Conservation (phyloP, 495 filamentous ascomycete genomes). For the Aspergillus egyptiacus region DNA sequence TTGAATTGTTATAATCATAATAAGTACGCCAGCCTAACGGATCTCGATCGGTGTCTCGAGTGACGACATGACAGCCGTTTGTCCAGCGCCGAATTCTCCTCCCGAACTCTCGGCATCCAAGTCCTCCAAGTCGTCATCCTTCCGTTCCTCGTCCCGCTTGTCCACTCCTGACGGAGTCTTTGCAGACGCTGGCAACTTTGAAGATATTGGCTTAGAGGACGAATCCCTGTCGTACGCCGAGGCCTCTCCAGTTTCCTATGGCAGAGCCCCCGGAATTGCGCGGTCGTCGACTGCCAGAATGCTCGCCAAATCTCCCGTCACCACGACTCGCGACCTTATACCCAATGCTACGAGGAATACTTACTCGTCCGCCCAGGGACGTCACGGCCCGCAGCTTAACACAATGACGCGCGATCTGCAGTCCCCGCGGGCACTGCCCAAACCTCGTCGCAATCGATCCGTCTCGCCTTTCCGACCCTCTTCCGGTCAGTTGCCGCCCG, state of each 20-base stretch:
- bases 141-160: constrained; percentile 64
- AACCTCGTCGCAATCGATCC: constrained; percentile 37
- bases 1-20: neutral
- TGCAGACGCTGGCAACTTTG: constrained; percentile 74
- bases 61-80: constrained; percentile 56
- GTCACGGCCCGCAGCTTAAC: constrained; percentile 17
- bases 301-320: constrained; percentile 27
- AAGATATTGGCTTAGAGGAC: constrained; percentile 87
- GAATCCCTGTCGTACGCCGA: constrained; percentile 38
- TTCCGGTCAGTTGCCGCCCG: constrained; percentile 24
- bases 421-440: constrained; percentile 18
- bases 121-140: constrained; percentile 87
- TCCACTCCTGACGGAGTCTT: constrained; percentile 61
- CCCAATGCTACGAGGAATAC: constrained; percentile 43
- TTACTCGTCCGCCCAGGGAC: constrained; percentile 26
- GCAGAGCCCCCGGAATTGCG: constrained; percentile 22
- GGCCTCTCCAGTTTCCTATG: constrained; percentile 24
- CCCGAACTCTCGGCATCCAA: constrained; percentile 80
- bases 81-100: constrained; percentile 63
- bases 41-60: neutral
- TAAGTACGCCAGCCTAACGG: neutral
- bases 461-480: constrained; percentile 33
- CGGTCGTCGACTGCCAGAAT: constrained; percentile 32
- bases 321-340: constrained; percentile 40
- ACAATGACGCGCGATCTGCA: constrained; percentile 25